Evolutionary conservation across 257 asterid species (phyloP).

Genomic region (Lantana camara): DNA sequence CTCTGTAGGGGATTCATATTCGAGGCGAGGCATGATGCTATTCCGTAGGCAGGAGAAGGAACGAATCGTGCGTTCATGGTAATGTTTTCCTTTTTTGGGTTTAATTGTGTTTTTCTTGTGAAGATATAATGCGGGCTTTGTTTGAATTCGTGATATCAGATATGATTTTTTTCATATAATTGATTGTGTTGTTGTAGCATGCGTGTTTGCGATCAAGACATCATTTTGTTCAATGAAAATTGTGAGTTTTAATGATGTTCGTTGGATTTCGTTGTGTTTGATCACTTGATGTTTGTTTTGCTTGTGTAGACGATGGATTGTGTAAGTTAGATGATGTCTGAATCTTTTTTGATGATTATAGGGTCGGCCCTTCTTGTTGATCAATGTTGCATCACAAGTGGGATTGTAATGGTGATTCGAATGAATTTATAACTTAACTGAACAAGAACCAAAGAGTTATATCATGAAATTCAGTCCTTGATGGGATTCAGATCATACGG

Average conservation of each 20-base stretch:
- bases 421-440: no score
- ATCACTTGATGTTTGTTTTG: no score
- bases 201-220: conserved; percentile 1
- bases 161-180: background rate
- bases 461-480: no score
- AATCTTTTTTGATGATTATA: background rate
- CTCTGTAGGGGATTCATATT: conserved; percentile 81
- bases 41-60: conserved; percentile 40
- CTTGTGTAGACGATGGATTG: background rate
- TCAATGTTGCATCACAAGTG: background rate
- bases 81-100: no score
- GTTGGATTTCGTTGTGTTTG: no score
- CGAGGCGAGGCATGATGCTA: conserved; percentile 71
- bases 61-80: conserved; percentile 18
- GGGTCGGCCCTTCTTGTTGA: background rate
- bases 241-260: no score
- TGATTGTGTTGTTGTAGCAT: conserved; percentile 21
- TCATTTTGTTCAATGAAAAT: conserved; percentile 6
- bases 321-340: no score
- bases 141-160: conserved; percentile 16
- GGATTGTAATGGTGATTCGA: background rate
- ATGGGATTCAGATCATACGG: no score
- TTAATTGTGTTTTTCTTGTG: no score
- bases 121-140: conserved; percentile 5
- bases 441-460: no score